A percentile compares a stretch with the other conserved stretches of the same genome.
Conservation (phyloP, 257 asterid genomes). For the Nicotiana benthamiana region DNA sequence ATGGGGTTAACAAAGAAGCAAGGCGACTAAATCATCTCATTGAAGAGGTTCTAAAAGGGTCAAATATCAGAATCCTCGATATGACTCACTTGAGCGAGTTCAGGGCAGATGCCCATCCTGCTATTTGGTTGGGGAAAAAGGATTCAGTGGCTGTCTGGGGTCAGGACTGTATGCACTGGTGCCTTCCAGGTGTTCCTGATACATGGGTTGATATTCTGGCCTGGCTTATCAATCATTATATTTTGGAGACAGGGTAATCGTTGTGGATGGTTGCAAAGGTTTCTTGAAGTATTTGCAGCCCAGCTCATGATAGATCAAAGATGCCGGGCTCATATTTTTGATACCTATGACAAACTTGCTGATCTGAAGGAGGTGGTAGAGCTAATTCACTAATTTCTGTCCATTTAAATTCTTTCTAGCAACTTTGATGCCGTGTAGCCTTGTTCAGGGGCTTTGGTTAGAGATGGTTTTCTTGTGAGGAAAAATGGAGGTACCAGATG, state of each 20-base stretch:
- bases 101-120: slow-evolving; percentile 93
- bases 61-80: slow-evolving; percentile 48
- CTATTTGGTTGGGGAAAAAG: slow-evolving; percentile 87
- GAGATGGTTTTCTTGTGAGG: background rate
- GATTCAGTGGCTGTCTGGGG: slow-evolving; percentile 94
- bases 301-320: background rate
- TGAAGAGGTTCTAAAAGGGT: slow-evolving; percentile 44
- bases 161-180: slow-evolving; percentile 99
- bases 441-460: background rate
- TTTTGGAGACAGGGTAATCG: slow-evolving; percentile 30
- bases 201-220: slow-evolving; percentile 92
- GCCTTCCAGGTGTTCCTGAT: slow-evolving; percentile 93
- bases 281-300: background rate
- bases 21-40: slow-evolving; percentile 55
- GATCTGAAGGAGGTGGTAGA: background rate
- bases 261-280: background rate
- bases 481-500: background rate
- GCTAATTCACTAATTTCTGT: background rate
- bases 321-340: background rate
- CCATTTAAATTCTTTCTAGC: background rate
- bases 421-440: background rate
- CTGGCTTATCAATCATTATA: slow-evolving; percentile 36
- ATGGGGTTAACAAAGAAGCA: slow-evolving; percentile 88
- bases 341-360: background rate
- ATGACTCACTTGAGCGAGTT: slow-evolving; percentile 76